Percentiles rank a stretch among this genome's conserved stretches.
phyloP scores from a whole-genome alignment of 1,284 basidiomycete genomes.

The Puccinia novopanici region DNA sequence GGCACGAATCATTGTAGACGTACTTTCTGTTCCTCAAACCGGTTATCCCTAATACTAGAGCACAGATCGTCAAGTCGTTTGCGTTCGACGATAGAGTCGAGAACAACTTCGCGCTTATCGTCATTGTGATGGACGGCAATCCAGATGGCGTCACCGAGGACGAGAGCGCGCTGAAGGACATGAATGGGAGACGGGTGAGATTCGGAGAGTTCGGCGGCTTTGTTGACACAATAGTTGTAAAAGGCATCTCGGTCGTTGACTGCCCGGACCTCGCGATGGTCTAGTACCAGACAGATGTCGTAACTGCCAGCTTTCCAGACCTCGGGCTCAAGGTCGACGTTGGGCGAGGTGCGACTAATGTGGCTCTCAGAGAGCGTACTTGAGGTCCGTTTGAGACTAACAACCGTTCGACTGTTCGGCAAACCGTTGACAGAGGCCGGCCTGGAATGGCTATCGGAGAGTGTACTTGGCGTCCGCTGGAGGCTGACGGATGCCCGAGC shows the following conservation, averaged over 20 bases:
- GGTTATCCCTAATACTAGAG: slow-evolving; percentile 63
- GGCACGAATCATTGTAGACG: too few relatives aligned
- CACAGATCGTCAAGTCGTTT: slow-evolving; percentile 65
- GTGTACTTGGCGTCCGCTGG: background rate
- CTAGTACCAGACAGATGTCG: slow-evolving; percentile 64
- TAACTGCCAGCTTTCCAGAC: slow-evolving; percentile 59
- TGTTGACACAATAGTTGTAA: too few relatives aligned
- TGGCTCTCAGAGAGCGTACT: slow-evolving; percentile 10
- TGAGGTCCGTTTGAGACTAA: slow-evolving; percentile 23
- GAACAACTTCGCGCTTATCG: slow-evolving; percentile 58
- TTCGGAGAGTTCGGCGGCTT: slow-evolving; percentile 54
- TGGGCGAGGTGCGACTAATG: background rate
- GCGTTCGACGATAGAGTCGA: slow-evolving; percentile 66
- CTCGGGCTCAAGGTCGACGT: slow-evolving; percentile 55
- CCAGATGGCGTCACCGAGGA: slow-evolving; percentile 66
- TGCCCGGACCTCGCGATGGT: slow-evolving; percentile 63
- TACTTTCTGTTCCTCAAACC: slow-evolving; percentile 66
- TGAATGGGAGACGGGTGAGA: slow-evolving; percentile 49
- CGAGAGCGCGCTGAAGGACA: slow-evolving; percentile 63
- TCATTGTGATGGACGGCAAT: slow-evolving; percentile 62
- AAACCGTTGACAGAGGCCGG: too few relatives aligned
- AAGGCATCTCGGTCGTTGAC: slow-evolving; percentile 58
- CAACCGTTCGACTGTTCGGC: background rate
- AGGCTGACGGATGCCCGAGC: background rate
- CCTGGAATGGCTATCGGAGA: background rate